phyloP scores from a whole-genome alignment of 2,329 filamentous ascomycete genomes.

The Aspergillus pseudotamarii region DNA sequence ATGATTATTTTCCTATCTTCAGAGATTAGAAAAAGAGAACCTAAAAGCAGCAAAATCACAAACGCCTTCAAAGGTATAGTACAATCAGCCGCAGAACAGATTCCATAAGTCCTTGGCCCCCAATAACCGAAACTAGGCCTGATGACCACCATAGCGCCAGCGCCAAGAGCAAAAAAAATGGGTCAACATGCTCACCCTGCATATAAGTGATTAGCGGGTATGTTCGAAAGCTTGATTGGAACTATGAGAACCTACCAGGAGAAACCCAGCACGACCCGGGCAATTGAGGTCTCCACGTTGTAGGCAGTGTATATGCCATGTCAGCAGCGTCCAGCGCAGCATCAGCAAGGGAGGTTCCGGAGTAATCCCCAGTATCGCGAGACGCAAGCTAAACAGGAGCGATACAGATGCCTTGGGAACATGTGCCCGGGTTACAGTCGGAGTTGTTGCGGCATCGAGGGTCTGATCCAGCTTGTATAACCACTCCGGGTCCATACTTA shows the following conservation, averaged over 20 bases:
- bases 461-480: background rate
- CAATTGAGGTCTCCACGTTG: background rate
- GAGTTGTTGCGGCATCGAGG: background rate
- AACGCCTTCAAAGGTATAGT: background rate
- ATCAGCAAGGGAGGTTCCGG: background rate
- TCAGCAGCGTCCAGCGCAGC: background rate
- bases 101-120: background rate
- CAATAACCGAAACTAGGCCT: background rate
- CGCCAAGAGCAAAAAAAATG: background rate
- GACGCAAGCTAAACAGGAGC: background rate
- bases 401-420: background rate
- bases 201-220: background rate
- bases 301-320: background rate
- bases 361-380: too few species aligned
- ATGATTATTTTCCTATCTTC: background rate
- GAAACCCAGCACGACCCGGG: background rate
- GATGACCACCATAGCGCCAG: background rate
- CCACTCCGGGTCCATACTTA: background rate
- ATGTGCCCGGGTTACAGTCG: background rate
- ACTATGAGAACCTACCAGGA: background rate
- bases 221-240: background rate
- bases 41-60: background rate
- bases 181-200: background rate
- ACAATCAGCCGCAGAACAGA: background rate
- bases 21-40: background rate